These are phyloP conservation scores for Platanthera guangdongensis DNA, from an alignment of 106 monocot genomes.

Conservation along the genomic window DNA sequence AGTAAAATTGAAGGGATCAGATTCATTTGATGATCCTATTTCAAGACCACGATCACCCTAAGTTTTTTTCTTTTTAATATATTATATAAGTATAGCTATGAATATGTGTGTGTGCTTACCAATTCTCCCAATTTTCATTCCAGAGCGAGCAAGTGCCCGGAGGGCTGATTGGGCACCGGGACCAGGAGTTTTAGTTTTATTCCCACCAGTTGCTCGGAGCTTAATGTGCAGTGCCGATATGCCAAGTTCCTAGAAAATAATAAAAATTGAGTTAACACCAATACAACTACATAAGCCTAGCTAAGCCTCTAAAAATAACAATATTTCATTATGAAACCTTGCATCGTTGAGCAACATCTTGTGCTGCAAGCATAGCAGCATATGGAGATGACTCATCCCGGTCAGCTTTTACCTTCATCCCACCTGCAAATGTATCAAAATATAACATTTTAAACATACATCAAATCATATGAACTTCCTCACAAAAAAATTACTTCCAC, in stretches of 20 bases:
- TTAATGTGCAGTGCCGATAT: conserved; percentile 54
- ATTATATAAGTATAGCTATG: too few species aligned
- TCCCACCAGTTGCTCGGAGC: conserved; percentile 56
- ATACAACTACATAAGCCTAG: neutral
- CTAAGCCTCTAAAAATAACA: neutral
- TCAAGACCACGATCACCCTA: too few species aligned
- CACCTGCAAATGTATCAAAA: conserved; percentile 22
- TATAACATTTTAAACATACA: too few species aligned
- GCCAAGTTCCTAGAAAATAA: conserved; percentile 36
- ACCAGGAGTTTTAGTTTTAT: conserved; percentile 58
- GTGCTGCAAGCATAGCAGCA: conserved; percentile 80
- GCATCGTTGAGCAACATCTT: conserved; percentile 45
- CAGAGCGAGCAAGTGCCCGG: conserved; percentile 31
- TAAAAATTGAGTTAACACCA: neutral
- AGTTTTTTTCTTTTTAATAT: too few species aligned
- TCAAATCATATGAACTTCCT: too few species aligned
- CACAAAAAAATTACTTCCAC: too few species aligned
- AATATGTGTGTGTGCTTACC: conserved; percentile 13
- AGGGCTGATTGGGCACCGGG: conserved; percentile 55
- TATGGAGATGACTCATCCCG: conserved; percentile 74
- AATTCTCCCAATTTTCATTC: conserved; percentile 63
- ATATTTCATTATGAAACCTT: neutral
- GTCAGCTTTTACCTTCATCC: conserved; percentile 78
- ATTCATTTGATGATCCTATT: too few species aligned
- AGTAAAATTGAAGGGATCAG: too few species aligned